Base-by-base conservation (phyloP, 2,329 filamentous ascomycete genomes). In the Penicillium sp. region DNA sequence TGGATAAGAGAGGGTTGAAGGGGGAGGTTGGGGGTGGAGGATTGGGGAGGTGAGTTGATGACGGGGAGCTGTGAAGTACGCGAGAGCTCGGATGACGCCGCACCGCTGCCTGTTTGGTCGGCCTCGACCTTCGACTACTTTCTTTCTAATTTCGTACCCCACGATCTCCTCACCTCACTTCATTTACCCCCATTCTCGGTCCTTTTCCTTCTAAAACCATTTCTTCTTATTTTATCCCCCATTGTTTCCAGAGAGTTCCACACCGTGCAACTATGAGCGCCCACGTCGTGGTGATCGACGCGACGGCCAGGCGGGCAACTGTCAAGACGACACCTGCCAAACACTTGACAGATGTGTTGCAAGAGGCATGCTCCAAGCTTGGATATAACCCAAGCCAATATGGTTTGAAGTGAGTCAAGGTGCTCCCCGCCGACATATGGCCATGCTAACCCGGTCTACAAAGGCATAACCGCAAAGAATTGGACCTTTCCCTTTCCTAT, bases 311-410 rank as follows among this genome's bases (percentile, higher is more conserved):
- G 61, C 83, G 90, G 63, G 83, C 86, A 45, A 88, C 83, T 38
- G 80, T 99, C 72, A 95, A 95, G 73, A 92, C 94, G 50, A 87
- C 81, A 0, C 90, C 91, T 0, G 81, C 81, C 50, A 96, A 87
- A 57, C 88, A 90, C 63, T 76, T 99, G 62, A 87, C 87, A 51
- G 92, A 96, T 67, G 82, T 99, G 1, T 79, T 96, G 16, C 83
- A 90, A 55, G 88, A 97, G 72, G 92, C 92, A 41, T 97, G 92
- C 70, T 79, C 79, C 61, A 95, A 92, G 76, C 82, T 96, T 61
- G 86, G 85, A 53, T 74, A 92, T 28, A 78, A 85, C 53, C 78
- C 87, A 28, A 85, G 86, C 58, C 87, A 88, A 56, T 94, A 89
- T 73, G 82, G 87, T 20, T 75, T 99, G 52, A 97, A 95, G 88